Conservation (phyloP, 805 yeast genomes). For the Candida ovalis region DNA sequence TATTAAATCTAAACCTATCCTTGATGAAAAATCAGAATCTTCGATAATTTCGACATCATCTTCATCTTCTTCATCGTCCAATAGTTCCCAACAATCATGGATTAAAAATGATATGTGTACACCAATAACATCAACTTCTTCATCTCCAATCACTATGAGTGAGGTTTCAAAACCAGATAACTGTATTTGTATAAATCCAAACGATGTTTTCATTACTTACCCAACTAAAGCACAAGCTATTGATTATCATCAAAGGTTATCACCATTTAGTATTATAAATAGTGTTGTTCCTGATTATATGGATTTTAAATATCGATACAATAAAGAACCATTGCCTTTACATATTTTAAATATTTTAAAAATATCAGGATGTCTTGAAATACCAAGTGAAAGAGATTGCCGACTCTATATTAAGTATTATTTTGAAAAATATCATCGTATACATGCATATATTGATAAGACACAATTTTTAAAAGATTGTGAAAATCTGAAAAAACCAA, state of each 20-base stretch:
- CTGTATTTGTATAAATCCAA: neutral
- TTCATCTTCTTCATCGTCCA: neutral
- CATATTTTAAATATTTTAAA: neutral
- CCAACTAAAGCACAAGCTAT: neutral
- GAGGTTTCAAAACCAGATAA: neutral
- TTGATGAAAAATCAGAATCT: no score
- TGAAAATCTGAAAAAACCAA: constrained; percentile 51
- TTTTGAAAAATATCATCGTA: constrained; percentile 58
- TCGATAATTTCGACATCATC: no score
- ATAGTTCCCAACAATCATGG: neutral
- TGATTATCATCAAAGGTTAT: neutral
- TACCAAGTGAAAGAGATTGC: constrained; percentile 56
- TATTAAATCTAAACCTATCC: no score
- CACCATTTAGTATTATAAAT: neutral
- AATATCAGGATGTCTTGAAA: constrained; percentile 52
- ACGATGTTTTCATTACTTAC: neutral
- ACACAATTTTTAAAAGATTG: constrained; percentile 53
- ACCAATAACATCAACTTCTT: neutral
- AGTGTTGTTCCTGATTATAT: neutral
- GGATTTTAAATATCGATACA: neutral
- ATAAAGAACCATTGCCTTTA: neutral
- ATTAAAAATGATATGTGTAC: neutral
- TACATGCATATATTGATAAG: constrained; percentile 68
- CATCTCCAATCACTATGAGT: neutral
- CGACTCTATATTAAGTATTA: constrained; percentile 54